A percentile compares a stretch with the other conserved stretches of the same genome.
Conservation (phyloP, 1,284 basidiomycete species). For the Tilletia indica region DNA sequence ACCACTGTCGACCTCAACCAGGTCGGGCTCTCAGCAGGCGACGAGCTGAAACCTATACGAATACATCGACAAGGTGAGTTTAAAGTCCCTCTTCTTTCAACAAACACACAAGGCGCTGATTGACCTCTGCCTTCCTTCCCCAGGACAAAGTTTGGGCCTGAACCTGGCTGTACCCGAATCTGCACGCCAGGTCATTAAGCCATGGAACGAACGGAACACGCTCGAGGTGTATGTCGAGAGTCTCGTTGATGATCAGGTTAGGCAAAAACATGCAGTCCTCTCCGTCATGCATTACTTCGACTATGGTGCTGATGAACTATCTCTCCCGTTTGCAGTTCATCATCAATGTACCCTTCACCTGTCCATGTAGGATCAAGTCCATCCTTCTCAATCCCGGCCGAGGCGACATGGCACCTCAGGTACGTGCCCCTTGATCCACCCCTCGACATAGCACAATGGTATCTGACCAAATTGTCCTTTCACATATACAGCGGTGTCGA, state of each 20-base stretch:
- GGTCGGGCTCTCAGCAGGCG: neutral
- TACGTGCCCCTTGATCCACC: conserved; percentile 6
- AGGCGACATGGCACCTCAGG: conserved; percentile 48
- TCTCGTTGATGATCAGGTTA: conserved; percentile 50
- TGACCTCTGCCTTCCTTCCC: too few relatives aligned
- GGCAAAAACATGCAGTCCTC: too few relatives aligned
- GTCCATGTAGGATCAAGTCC: conserved; percentile 46
- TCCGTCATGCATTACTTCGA: too few relatives aligned
- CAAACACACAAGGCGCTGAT: too few relatives aligned
- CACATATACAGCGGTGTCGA: conserved; percentile 32
- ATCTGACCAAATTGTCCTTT: neutral
- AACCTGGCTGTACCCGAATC: conserved; percentile 50
- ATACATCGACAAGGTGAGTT: conserved; percentile 37
- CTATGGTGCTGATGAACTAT: too few relatives aligned
- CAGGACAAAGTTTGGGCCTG: conserved; percentile 43
- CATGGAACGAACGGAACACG: conserved; percentile 46
- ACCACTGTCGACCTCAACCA: conserved; percentile 18
- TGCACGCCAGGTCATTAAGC: conserved; percentile 48
- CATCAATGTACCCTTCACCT: conserved; percentile 51
- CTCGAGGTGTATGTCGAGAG: conserved; percentile 41
- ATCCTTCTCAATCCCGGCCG: conserved; percentile 48
- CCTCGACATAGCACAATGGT: neutral
- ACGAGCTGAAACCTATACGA: conserved; percentile 37
- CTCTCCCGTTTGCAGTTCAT: conserved; percentile 28
- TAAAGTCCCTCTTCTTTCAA: too few relatives aligned